phyloP scores from a whole-genome alignment of 805 yeast genomes.

The Ogataea trehaloabstinens region DNA sequence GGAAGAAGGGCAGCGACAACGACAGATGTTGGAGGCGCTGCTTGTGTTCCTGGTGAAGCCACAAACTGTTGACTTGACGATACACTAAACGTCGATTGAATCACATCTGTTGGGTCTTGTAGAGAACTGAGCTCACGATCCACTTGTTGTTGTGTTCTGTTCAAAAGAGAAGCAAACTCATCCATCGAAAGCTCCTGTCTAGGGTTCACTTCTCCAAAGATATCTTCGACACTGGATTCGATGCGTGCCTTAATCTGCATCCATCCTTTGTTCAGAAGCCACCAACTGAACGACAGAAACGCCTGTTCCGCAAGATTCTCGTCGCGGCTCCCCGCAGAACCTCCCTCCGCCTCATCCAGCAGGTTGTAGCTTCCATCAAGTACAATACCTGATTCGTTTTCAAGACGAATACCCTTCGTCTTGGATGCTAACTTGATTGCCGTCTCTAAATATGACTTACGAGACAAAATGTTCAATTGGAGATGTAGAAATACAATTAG shows the following conservation, averaged over 20 bases:
- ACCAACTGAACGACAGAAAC: constrained; percentile 87
- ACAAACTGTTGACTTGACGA: constrained; percentile 6
- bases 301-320: constrained; percentile 69
- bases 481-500: constrained; percentile 76
- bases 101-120: constrained; percentile 2
- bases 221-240: constrained; percentile 53
- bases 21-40: constrained; percentile 17
- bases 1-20: constrained; percentile 42
- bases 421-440: constrained; percentile 68
- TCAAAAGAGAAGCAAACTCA: constrained; percentile 51
- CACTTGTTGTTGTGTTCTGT: constrained; percentile 34
- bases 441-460: constrained; percentile 78
- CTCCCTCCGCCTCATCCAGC: constrained; percentile 22
- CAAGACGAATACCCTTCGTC: constrained; percentile 33
- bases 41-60: constrained; percentile 5
- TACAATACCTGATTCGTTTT: constrained; percentile 18
- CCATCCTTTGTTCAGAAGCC: constrained; percentile 91
- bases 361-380: constrained; percentile 19
- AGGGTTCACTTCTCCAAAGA: constrained; percentile 66
- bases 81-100: constrained; percentile 6
- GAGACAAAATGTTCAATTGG: constrained; percentile 84
- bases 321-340: constrained; percentile 21
- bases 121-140: constrained; percentile 10
- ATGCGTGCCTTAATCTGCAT: constrained; percentile 50
- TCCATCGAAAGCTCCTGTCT: constrained; percentile 64